Evolutionary conservation across 257 asterid species (phyloP), one percentile per base, ranked within the genome.

Genomic region (Scutellaria baicalensis): DNA sequence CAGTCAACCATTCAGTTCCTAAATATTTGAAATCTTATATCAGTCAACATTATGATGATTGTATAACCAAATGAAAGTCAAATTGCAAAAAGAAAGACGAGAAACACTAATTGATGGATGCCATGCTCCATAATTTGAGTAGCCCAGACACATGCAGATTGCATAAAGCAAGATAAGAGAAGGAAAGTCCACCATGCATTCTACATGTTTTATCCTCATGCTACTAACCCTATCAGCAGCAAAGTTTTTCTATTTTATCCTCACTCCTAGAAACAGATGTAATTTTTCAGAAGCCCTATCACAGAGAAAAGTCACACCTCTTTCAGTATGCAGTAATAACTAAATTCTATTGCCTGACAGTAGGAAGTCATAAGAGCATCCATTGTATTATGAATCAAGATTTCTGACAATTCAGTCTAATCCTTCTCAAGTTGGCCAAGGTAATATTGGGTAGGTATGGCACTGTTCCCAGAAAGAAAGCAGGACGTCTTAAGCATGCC

Each of bases 51-150:
- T 33, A 27, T 66, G 75, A 58, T 31, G 64, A 63, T 42, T 64
- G 64, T 50, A 21, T 45, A 59, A 66, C 35, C 17, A 69, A 78
- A 59, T 42, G 58, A 70, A 64, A 16, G 64, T 9, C 64, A 75
- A 36, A 63, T 48, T 51, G 56, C 58, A 39, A 57, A 66, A 14
- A 40, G 12, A 12, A 21, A 43, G 43, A 21, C 61, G 57, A 48
- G 42, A 58, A 21, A 17, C 16, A 47, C 52, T 47, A 18, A 42
- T 58, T 16, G 73, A 43, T 70, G 58, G 40, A 58, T 33, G 62
- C 35, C 64, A 65, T 38, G 51, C 60, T 66, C 44, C 40, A 52
- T 6, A 48, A 59, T 42, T 43, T 7, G 18, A 1, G 55, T n/a
- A 55, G 66, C 7, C 31, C 39, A 12, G 31, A 51, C 35, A 56